Base-by-base conservation (phyloP, 129 eudicot genomes). In the Solidago caesia region DNA sequence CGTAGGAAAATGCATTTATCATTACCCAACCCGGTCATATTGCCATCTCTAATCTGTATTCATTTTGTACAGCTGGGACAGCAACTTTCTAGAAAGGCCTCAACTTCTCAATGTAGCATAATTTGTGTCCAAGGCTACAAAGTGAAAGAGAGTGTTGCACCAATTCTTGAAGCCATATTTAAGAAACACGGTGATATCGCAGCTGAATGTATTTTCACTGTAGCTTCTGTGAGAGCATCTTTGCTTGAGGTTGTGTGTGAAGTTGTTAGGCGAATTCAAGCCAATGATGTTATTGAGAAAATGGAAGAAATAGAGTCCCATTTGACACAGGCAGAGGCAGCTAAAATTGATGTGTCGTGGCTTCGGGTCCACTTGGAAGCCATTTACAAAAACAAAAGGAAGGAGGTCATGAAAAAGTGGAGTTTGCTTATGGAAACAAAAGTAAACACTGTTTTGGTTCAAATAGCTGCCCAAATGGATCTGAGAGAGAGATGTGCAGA, bases 381-480 rank as follows among this genome's bases (percentile, higher is more conserved):
- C 14, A 27, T 41, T 64, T 11, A 21, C 39, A 33, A 33, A 1
- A 33, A 33, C 57, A 64, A 39, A 45, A 56, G 62, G 14, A 68
- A 70, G 39, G 72, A 75, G 16, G 68, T 72, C 0, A 44, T 41
- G 44, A 13, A 67, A 12, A 70, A 67, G 39, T 59, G 45, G 9
- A 8, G 12, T 16, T 4, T 45, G 72, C 80, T 82, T 2, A 77
- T 43, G 66, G 80, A 77, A 13, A 51, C 33, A 4, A 83, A 80
- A 27, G 39, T 12, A 25, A 77, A 61, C 12, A 48, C 68, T 1
- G 29, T 21, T 25, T 65, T 80, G 8, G 81, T 80, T 8, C 52
- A 73, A 42, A 57, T 8, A 68, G 83, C 81, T 5, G 85, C 87
- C 9, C 39, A 57, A 39, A 70, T 14, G 65, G 87, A 86, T 16